Conservation (phyloP, 345 rosid species). For the Theobroma cacao region DNA sequence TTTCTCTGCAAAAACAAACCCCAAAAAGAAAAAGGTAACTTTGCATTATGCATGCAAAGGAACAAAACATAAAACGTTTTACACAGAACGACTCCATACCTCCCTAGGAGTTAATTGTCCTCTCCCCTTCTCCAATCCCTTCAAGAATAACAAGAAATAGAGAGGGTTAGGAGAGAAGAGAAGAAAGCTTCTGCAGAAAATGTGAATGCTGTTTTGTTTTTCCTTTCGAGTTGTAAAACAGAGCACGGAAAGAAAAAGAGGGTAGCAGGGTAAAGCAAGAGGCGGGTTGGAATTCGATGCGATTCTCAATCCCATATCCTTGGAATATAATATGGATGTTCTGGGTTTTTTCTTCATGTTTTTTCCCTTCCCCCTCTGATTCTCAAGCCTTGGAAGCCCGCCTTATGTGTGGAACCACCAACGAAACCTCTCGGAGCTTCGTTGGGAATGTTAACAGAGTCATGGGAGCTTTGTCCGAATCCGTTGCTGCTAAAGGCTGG, state of each 20-base stretch:
- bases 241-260: not conserved
- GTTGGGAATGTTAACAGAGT: not conserved
- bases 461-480: not conserved
- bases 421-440: not conserved
- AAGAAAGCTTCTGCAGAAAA: not conserved
- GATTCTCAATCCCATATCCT: not conserved
- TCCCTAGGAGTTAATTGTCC: not conserved
- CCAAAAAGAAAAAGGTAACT: not conserved
- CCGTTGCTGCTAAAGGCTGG: not conserved
- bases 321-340: not conserved
- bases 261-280: not conserved
- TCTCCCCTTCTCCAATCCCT: not conserved
- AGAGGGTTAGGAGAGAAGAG: not conserved
- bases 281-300: not conserved
- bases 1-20: not conserved
- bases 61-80: not conserved
- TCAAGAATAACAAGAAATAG: not conserved
- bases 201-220: not conserved
- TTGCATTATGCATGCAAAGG: not conserved
- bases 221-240: not conserved
- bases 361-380: not conserved
- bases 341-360: not conserved
- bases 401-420: not conserved
- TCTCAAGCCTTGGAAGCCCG: not conserved
- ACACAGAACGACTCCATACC: not conserved